A percentile compares a stretch with the other conserved stretches of the same genome.
Conservation (phyloP, 305 asterid genomes). For the Fraxinus floribunda region DNA sequence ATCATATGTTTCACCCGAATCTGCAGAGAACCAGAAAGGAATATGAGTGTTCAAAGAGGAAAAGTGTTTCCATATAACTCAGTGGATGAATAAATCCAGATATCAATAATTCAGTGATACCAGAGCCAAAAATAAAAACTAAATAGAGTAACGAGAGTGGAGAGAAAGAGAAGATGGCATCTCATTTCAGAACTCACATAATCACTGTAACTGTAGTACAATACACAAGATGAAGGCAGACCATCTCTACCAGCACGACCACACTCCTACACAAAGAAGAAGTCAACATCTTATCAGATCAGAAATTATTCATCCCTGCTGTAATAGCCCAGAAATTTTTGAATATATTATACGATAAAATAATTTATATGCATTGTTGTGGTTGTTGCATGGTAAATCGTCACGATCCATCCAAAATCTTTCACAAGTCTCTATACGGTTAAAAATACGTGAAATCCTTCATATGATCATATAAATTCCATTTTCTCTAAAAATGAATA, state of each 20-base stretch:
- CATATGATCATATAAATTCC: too few species aligned
- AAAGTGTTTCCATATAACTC: background rate
- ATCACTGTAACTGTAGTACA: conserved; percentile 91
- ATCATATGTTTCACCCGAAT: conserved; percentile 96
- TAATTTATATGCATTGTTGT: too few species aligned
- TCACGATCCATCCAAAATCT: too few species aligned
- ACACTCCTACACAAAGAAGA: conserved; percentile 69
- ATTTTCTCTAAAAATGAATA: too few species aligned
- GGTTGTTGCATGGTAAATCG: too few species aligned
- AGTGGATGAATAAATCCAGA: conserved; percentile 20
- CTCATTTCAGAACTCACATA: conserved; percentile 55
- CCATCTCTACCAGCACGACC: conserved; percentile 99
- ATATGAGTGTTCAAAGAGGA: conserved; percentile 14
- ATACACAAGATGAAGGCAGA: conserved; percentile 80
- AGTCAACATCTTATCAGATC: conserved; percentile 15
- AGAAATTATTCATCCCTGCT: conserved; percentile 8
- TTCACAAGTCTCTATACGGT: too few species aligned
- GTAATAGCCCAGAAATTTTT: too few species aligned
- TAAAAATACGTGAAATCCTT: too few species aligned
- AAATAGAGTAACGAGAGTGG: conserved; percentile 9
- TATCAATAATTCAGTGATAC: conserved; percentile 14
- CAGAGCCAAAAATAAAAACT: background rate
- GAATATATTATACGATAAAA: too few species aligned
- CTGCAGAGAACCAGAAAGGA: conserved; percentile 40
- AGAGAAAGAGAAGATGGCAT: conserved; percentile 19